Base-by-base conservation (phyloP, 2,329 filamentous ascomycete species). In the Diaporthe sp. region DNA sequence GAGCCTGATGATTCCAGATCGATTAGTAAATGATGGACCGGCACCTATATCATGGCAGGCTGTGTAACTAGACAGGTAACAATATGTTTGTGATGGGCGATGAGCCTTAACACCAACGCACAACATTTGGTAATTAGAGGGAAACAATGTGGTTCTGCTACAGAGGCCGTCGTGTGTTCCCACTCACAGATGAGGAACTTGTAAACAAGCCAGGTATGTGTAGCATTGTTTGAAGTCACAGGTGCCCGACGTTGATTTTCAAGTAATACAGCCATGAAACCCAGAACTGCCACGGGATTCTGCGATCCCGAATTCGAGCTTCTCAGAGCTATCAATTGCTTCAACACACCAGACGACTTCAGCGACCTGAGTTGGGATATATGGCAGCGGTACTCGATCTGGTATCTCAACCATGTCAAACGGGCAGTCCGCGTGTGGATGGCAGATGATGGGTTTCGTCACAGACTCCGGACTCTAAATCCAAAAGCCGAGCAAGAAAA, bases 371-470 rank as follows among this genome's bases (percentile, higher is more conserved):
- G 6, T 53, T 53, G 49, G 49, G 12, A 25, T 25, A 6, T 13
- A 1, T 53, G 49, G 49, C 49, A 53, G 49, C n/a, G 4, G 1
- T 53, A 28, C n/a, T 53, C 49, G n/a, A 25, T 13, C 1, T 53
- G 49, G 49, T 53, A 53, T 53, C 22, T 53, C 49, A 28, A 6
- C n/a, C 49, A 53, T 3, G 15, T 53, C 9, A 15, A 53, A 13
- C n/a, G 0, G n/a, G 10, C n/a, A 28, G 10, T 53, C n/a, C 1
- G 49, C 0, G n/a, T 0, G 6, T 25, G 49, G n/a, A 25, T 25
- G 49, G 1, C 0, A 25, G n/a, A 53, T 15, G 49, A 53, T 53
- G 49, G 49, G 15, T 13, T 53, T 28, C 5, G 3, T 13, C 10
- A 6, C 49, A 25, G n/a, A 25, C n/a, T 53, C 10, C n/a, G 15